These are phyloP conservation scores for Pulicaria dysenterica DNA, from an alignment of 129 eudicot species.

Conservation along the genomic window DNA sequence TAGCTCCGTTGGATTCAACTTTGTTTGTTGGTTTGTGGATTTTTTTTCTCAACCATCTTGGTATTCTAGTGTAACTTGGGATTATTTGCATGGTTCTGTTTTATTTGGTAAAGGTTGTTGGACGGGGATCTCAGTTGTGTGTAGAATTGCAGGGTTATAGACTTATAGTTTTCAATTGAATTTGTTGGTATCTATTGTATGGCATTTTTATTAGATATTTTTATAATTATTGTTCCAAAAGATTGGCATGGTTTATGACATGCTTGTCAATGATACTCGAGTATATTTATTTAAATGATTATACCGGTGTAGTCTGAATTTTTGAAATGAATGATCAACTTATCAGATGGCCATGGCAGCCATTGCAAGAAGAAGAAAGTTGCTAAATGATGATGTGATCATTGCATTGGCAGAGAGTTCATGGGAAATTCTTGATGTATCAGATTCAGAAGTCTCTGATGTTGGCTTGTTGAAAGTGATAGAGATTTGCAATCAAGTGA, in stretches of 20 bases:
- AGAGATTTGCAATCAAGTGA: constrained; percentile 54
- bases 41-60: too few relatives aligned
- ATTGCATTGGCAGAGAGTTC: constrained; percentile 78
- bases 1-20: too few relatives aligned
- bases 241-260: not conserved
- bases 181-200: constrained; percentile 9
- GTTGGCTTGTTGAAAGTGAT: constrained; percentile 64
- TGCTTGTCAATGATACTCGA: constrained; percentile 2
- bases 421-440: constrained; percentile 81
- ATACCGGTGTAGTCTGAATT: constrained; percentile 16
- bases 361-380: constrained; percentile 87
- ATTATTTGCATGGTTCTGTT: too few relatives aligned
- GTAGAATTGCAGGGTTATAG: not conserved
- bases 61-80: too few relatives aligned
- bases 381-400: constrained; percentile 72
- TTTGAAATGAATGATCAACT: constrained; percentile 29
- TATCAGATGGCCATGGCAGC: constrained; percentile 76
- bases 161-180: not conserved
- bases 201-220: not conserved
- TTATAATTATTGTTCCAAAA: not conserved
- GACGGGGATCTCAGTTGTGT: not conserved
- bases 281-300: not conserved
- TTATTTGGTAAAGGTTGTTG: too few relatives aligned
- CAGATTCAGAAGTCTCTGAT: constrained; percentile 89
- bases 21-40: too few relatives aligned